Base-by-base conservation (phyloP, 176 grass and related monocot species). In the Oryza glaberrima region DNA sequence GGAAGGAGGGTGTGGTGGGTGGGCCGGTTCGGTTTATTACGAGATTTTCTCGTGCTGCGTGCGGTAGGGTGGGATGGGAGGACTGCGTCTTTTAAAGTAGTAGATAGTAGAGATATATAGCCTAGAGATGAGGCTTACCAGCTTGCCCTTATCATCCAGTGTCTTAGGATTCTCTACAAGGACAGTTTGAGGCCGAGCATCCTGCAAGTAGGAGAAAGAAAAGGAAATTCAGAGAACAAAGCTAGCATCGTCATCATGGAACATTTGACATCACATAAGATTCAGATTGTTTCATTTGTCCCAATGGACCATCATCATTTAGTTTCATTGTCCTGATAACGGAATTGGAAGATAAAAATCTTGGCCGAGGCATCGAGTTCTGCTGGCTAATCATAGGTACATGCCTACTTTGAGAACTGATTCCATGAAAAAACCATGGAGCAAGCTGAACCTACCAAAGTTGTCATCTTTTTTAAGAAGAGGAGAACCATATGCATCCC, bases 101-200 rank as follows among this genome's bases (percentile, higher is more conserved):
- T 38, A 41, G 7, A 41, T 41, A 41, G 40, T 41, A 41, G 11
- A 14, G 14, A 49, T 15, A 44, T 58, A 76, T 47, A 58, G 8
- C n/a, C 58, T 80, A 40, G 67, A 41, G 28, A 88, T 34, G 26
- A 91, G 20, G 20, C 12, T 78, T 81, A 93, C 88, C 84, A 79
- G 91, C 9, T 87, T 93, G 65, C 84, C 88, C 76, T 77, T 90
- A 13, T 77, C 87, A 81, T 93, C 88, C 15, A 93, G 20, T n/a
- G 91, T 90, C 84, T 84, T 90, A 45, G 84, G 81, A 85, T 93
- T 90, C 88, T 93, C 84, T 22, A 90, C 88, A 35, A 90, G 77
- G 81, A 90, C 91, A 26, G 88, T 93, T 30, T 90, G 88, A 17
- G 88, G 83, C 68, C 83, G 36, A 56, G 87, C 70, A 83, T 86